Evolutionary conservation across 305 asterid genomes (phyloP).

Genomic region (Withania somnifera): DNA sequence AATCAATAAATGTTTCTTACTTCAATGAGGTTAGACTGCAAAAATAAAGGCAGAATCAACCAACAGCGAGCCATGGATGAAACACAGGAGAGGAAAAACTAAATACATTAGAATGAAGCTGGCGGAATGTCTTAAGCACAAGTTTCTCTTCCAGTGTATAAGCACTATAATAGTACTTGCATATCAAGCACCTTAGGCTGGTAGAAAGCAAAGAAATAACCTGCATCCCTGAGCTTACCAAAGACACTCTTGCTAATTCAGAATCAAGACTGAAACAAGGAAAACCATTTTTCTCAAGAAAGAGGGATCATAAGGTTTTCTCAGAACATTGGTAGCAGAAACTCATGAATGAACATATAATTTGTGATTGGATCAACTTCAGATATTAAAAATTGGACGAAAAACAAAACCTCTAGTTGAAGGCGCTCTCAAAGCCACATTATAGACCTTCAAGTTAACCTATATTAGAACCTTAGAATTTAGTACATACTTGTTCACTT

Average conservation of each 20-base stretch:
- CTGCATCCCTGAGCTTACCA: background rate
- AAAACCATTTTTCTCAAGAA: background rate
- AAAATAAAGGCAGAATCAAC: background rate
- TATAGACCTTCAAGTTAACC: background rate
- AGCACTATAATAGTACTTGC: background rate
- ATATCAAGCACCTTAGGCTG: background rate
- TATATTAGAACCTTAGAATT: too few relatives aligned
- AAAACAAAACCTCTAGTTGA: background rate
- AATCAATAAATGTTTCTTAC: conserved; percentile 63
- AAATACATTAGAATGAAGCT: background rate
- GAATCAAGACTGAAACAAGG: background rate
- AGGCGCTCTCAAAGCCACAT: background rate
- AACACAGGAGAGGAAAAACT: background rate
- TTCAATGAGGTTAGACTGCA: conserved; percentile 77
- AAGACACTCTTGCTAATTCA: background rate
- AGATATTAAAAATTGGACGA: background rate
- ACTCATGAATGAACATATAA: background rate
- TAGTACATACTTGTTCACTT: too few relatives aligned
- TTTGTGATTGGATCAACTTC: too few relatives aligned
- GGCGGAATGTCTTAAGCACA: background rate
- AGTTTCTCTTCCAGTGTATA: background rate
- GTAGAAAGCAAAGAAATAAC: background rate
- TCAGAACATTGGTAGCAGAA: background rate
- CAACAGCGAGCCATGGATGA: conserved; percentile 3
- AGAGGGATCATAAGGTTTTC: background rate